A percentile compares a stretch with the other conserved stretches of the same genome.
Conservation (phyloP, 768 basidiomycete genomes). For the Lanmaoa pseudosensibilis region DNA sequence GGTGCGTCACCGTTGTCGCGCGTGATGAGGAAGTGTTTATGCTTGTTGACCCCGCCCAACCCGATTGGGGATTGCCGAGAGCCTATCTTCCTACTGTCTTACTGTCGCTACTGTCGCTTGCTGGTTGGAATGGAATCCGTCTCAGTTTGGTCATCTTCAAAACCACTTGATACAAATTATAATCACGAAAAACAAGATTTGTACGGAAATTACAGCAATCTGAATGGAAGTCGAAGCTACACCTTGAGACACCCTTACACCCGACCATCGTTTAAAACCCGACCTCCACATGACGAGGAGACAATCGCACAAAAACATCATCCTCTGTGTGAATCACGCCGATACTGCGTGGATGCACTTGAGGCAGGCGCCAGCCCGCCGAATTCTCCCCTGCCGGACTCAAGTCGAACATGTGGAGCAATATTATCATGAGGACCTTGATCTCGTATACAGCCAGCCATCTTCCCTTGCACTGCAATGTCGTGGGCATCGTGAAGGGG, state of each 20-base stretch:
- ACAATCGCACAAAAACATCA: slow-evolving; percentile 12
- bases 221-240: background rate
- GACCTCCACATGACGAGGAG: background rate
- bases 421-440: slow-evolving; percentile 16
- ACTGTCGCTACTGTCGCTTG: too few species aligned
- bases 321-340: slow-evolving; percentile 21
- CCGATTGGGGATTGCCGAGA: background rate
- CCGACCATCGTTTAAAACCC: background rate
- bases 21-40: slow-evolving; percentile 10
- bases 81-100: too few species aligned
- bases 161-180: too few species aligned
- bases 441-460: slow-evolving; percentile 27
- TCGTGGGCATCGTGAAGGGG: background rate
- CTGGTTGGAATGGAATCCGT: too few species aligned
- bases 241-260: background rate
- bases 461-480: slow-evolving; percentile 23
- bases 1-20: slow-evolving; percentile 13
- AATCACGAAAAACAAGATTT: background rate
- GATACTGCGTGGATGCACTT: slow-evolving; percentile 12
- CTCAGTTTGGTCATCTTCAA: too few species aligned
- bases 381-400: background rate
- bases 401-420: slow-evolving; percentile 19
- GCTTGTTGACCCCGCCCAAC: slow-evolving; percentile 6
- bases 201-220: background rate
- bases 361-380: slow-evolving; percentile 8